Percentiles rank a stretch among this genome's conserved stretches.
Conservation (phyloP, 495 filamentous ascomycete species). For the Halenospora varia region DNA sequence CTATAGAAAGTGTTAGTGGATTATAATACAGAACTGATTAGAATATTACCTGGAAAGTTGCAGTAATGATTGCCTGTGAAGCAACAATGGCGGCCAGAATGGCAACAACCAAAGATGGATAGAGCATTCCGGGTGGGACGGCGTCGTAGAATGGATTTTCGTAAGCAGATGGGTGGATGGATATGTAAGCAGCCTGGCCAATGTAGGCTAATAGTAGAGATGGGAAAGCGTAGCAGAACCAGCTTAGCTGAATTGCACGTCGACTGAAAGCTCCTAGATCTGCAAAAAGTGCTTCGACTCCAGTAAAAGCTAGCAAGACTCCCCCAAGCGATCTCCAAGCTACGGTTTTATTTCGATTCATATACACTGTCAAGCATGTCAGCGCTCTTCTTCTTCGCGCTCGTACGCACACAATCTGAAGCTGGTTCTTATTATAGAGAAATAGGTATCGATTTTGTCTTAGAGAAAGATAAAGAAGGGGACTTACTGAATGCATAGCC, state of each 20-base stretch:
- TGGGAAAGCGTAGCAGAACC: constrained; percentile 59
- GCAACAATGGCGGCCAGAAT: constrained; percentile 69
- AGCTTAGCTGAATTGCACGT: constrained; percentile 59
- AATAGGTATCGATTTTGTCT: too few species aligned
- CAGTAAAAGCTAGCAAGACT: constrained; percentile 65
- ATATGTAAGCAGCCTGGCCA: constrained; percentile 70
- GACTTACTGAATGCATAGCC: constrained; percentile 44
- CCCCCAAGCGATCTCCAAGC: constrained; percentile 67
- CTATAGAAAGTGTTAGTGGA: constrained; percentile 17
- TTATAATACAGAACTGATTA: neutral
- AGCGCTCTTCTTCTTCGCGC: neutral
- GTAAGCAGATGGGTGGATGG: constrained; percentile 52
- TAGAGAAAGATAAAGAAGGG: too few species aligned
- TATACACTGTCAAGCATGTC: constrained; percentile 33
- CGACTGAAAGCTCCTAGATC: constrained; percentile 65
- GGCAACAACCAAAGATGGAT: constrained; percentile 59
- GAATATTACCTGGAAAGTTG: constrained; percentile 49
- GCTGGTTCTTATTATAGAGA: too few species aligned
- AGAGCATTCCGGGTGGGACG: constrained; percentile 61
- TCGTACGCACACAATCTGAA: too few species aligned
- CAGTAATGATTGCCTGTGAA: constrained; percentile 70
- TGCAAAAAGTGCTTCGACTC: constrained; percentile 71
- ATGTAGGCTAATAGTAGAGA: constrained; percentile 66
- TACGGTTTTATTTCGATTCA: constrained; percentile 52
- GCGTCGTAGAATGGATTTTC: constrained; percentile 68